Evolutionary conservation across 306 rosid species (phyloP).

Genomic region (Pachyrhizus erosus): DNA sequence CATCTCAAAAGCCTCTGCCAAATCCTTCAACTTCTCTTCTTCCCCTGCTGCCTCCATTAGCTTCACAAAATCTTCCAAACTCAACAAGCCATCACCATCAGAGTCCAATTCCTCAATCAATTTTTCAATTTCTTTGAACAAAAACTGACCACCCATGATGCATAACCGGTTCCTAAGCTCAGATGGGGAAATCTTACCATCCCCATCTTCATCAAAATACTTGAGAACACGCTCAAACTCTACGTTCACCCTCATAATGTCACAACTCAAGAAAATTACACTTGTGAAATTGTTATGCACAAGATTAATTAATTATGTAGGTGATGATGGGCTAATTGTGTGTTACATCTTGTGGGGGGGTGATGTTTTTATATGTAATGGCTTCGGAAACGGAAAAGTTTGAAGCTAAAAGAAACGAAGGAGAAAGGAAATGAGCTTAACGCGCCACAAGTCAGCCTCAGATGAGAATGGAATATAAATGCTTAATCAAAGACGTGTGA

Average conservation of each 20-base stretch:
- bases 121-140: constrained; percentile 45
- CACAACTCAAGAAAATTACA: background rate
- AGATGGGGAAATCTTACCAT: too few relatives aligned
- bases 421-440: too few relatives aligned
- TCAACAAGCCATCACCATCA: constrained; percentile 49
- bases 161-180: constrained; percentile 49
- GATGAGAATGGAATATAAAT: too few relatives aligned
- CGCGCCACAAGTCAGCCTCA: too few relatives aligned
- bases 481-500: too few relatives aligned
- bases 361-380: background rate
- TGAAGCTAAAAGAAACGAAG: background rate
- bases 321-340: background rate
- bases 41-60: constrained; percentile 1
- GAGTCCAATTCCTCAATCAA: constrained; percentile 57
- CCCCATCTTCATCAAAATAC: constrained; percentile 69
- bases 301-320: too few relatives aligned
- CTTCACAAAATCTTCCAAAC: constrained; percentile 18
- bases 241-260: background rate
- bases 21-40: constrained; percentile 21
- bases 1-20: constrained; percentile 35
- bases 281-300: background rate
- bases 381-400: background rate
- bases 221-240: constrained; percentile 51
- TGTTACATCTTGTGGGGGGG: background rate
- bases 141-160: constrained; percentile 53